Percentiles rank a stretch among this genome's conserved stretches.
Conservation (phyloP, 163 green algal species). For the Scenedesmus sp. region DNA sequence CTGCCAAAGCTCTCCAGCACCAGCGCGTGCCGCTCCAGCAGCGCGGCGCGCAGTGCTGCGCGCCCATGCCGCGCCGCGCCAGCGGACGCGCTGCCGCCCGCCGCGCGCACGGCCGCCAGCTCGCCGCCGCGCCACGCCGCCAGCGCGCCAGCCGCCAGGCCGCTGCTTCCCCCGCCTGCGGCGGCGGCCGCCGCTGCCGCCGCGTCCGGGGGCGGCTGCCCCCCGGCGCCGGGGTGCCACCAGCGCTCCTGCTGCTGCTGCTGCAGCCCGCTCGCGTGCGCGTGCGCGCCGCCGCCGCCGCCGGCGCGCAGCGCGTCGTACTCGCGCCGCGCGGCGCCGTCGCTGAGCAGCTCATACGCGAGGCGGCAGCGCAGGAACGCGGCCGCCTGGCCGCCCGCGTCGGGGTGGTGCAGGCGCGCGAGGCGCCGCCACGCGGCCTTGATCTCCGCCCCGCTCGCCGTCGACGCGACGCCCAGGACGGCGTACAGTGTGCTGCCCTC, state of each 20-base stretch:
- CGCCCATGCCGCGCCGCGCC: no score
- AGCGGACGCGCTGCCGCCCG: no score
- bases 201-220: not conserved
- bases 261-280: not conserved
- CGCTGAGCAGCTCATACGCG: slow-evolving; percentile 30
- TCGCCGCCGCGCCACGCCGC: no score
- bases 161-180: no score
- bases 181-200: no score
- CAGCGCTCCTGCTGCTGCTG: not conserved
- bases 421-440: slow-evolving; percentile 17
- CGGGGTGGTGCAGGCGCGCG: slow-evolving; percentile 24
- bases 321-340: not conserved
- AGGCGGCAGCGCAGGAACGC: slow-evolving; percentile 27
- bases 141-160: no score
- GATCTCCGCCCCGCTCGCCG: slow-evolving; percentile 21
- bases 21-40: slow-evolving; percentile 24
- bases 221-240: no score
- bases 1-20: slow-evolving; percentile 38
- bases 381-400: slow-evolving; percentile 15
- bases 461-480: slow-evolving; percentile 15
- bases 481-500: no score
- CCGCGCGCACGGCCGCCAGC: no score
- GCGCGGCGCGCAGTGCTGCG: not conserved
- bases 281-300: slow-evolving; percentile 2
- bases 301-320: slow-evolving; percentile 19